These are phyloP conservation scores for Biscogniauxia marginata DNA, from an alignment of 2,329 filamentous ascomycete genomes.

Conservation along the genomic window DNA sequence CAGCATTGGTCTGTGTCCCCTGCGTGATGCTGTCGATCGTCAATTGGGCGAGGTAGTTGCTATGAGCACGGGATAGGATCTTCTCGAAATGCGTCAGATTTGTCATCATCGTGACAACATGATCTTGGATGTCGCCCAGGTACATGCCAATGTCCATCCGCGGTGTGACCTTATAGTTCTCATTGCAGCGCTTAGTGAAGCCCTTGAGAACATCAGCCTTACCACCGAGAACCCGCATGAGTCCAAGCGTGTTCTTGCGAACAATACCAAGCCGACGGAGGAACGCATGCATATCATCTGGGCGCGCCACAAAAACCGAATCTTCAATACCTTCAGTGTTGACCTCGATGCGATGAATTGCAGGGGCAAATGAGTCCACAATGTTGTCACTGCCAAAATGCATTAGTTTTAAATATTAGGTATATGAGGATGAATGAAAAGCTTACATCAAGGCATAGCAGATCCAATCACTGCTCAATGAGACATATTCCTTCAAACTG, in stretches of 20 bases:
- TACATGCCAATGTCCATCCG: conserved; percentile 93
- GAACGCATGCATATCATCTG: conserved; percentile 85
- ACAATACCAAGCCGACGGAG: conserved; percentile 84
- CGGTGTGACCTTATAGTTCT: conserved; percentile 92
- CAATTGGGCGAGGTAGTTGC: conserved; percentile 93
- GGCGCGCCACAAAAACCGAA: conserved; percentile 86
- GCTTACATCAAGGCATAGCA: conserved; percentile 95
- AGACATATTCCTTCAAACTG: conserved; percentile 90
- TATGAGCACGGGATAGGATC: conserved; percentile 90
- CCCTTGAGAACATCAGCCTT: conserved; percentile 98
- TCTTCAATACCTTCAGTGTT: conserved; percentile 95
- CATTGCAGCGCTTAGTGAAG: conserved; percentile 98
- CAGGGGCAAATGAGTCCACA: conserved; percentile 90
- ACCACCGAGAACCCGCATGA: conserved; percentile 89
- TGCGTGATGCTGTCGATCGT: conserved; percentile 88
- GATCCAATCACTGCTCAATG: conserved; percentile 95
- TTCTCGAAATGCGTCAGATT: conserved; percentile 96
- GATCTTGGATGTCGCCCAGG: conserved; percentile 95
- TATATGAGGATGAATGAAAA: neutral
- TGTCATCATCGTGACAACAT: conserved; percentile 99
- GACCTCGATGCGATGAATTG: conserved; percentile 81
- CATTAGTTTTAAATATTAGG: conserved; percentile 22
- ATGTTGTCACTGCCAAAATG: conserved; percentile 73
- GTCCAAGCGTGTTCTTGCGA: conserved; percentile 90
- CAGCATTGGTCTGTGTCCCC: conserved; percentile 83